A percentile compares a stretch with the other conserved stretches of the same genome.
phyloP scores from a whole-genome alignment of 2,329 filamentous ascomycete genomes.

The Beauveria medogensis region DNA sequence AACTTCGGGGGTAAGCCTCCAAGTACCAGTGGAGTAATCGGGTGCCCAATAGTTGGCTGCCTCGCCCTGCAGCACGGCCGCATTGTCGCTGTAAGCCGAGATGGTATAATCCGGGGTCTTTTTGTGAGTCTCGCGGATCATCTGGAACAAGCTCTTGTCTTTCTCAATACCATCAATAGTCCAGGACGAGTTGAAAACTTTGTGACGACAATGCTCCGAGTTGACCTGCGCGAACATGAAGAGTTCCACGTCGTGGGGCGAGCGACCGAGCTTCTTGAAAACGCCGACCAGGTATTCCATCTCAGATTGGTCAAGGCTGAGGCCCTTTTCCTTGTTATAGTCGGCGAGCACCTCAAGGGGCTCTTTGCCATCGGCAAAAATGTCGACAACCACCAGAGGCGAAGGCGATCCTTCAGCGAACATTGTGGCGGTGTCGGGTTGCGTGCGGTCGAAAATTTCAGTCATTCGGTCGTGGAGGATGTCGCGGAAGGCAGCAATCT shows the following conservation, averaged over 20 bases:
- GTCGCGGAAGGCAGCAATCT: conserved; percentile 55
- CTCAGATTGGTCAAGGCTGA: conserved; percentile 80
- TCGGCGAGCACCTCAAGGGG: conserved; percentile 67
- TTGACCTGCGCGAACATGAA: conserved; percentile 58
- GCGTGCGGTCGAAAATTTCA: conserved; percentile 60
- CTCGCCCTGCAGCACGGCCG: conserved; percentile 61
- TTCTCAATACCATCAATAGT: conserved; percentile 81
- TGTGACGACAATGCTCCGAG: conserved; percentile 80
- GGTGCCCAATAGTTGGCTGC: conserved; percentile 65
- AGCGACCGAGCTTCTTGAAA: conserved; percentile 31
- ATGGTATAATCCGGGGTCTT: conserved; percentile 74
- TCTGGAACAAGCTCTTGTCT: conserved; percentile 76
- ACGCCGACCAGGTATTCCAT: conserved; percentile 86
- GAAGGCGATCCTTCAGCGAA: conserved; percentile 60
- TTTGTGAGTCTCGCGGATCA: conserved; percentile 95
- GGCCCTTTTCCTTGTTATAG: conserved; percentile 75
- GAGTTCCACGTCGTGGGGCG: conserved; percentile 11
- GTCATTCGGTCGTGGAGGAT: conserved; percentile 92
- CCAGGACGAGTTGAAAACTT: conserved; percentile 96
- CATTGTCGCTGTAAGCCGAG: conserved; percentile 95
- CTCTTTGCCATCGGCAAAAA: conserved; percentile 56
- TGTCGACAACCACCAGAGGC: conserved; percentile 66
- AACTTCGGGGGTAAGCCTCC: conserved; percentile 77
- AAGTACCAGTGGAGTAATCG: conserved; percentile 76
- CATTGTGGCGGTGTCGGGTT: conserved; percentile 65